Evolutionary conservation across 2,329 filamentous ascomycete genomes (phyloP).

Genomic region (Sporothrix inflata): DNA sequence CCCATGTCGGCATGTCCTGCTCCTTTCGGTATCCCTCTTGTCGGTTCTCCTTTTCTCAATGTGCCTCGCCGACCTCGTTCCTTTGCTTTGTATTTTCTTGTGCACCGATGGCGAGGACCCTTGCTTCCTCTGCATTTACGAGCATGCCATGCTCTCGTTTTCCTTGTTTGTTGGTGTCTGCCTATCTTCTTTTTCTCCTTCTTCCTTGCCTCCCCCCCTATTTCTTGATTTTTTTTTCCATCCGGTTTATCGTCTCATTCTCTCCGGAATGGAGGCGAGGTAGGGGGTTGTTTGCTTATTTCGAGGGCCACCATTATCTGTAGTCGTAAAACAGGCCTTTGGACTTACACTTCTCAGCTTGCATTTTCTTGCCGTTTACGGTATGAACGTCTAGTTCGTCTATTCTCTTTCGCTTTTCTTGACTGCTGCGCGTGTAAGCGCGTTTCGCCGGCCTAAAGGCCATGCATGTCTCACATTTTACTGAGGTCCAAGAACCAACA

Average conservation of each 20-base stretch:
- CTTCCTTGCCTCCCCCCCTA: not conserved
- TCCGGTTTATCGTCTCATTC: not conserved
- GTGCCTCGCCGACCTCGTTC: not conserved
- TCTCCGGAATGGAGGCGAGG: not conserved
- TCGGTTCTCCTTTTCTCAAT: not conserved
- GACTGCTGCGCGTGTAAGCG: constrained; percentile 1
- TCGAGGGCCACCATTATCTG: not conserved
- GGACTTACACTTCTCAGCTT: not conserved
- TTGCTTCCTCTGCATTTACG: not conserved
- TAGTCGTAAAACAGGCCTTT: not conserved
- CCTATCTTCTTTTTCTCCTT: not conserved
- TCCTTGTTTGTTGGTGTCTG: not conserved
- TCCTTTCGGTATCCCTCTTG: not conserved
- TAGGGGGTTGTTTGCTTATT: not conserved
- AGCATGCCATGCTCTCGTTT: constrained; percentile 3
- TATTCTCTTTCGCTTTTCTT: not conserved
- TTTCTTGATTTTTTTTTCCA: not conserved
- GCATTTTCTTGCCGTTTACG: constrained; percentile 3
- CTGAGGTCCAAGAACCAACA: not conserved
- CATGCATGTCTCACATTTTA: constrained; percentile 5
- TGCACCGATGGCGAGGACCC: not conserved
- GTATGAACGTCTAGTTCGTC: not conserved
- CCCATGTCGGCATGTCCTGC: not conserved
- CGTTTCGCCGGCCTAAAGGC: constrained; percentile 6
- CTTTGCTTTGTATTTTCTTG: not conserved